A percentile compares a stretch with the other conserved stretches of the same genome.
Evolutionary conservation across 768 basidiomycete genomes (phyloP).

Genomic region (Tulasnella calospora): DNA sequence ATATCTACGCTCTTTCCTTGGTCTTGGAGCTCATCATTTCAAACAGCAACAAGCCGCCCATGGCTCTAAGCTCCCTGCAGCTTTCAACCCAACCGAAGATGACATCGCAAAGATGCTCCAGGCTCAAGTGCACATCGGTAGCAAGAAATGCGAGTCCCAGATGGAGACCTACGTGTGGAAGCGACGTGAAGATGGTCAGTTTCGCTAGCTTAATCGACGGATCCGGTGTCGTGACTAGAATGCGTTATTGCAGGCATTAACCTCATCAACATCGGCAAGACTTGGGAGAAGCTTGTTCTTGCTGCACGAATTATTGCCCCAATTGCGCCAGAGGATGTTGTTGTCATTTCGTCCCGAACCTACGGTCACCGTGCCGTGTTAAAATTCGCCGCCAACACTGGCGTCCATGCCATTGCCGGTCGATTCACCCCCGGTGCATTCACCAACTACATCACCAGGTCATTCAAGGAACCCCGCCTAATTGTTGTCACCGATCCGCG

Average conservation of each 20-base stretch:
- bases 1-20: background rate
- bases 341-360: constrained; percentile 95
- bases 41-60: background rate
- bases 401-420: constrained; percentile 97
- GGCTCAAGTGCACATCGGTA: constrained; percentile 94
- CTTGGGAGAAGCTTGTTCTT: constrained; percentile 98
- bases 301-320: constrained; percentile 97
- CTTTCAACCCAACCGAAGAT: constrained; percentile 92
- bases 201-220: constrained; percentile 1
- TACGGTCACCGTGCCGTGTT: constrained; percentile 99
- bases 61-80: constrained; percentile 83
- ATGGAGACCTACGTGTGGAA: constrained; percentile 99
- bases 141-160: constrained; percentile 99
- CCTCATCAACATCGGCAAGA: constrained; percentile 97
- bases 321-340: constrained; percentile 94
- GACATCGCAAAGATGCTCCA: constrained; percentile 93
- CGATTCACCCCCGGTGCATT: constrained; percentile 99
- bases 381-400: constrained; percentile 97
- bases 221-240: constrained; percentile 19
- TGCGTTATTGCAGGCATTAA: constrained; percentile 71
- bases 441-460: constrained; percentile 99
- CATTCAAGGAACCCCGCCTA: constrained; percentile 99
- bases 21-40: background rate
- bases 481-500: constrained; percentile 98
- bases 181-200: constrained; percentile 87